Conservation (phyloP, 768 basidiomycete species). For the Dentipellis sp. region DNA sequence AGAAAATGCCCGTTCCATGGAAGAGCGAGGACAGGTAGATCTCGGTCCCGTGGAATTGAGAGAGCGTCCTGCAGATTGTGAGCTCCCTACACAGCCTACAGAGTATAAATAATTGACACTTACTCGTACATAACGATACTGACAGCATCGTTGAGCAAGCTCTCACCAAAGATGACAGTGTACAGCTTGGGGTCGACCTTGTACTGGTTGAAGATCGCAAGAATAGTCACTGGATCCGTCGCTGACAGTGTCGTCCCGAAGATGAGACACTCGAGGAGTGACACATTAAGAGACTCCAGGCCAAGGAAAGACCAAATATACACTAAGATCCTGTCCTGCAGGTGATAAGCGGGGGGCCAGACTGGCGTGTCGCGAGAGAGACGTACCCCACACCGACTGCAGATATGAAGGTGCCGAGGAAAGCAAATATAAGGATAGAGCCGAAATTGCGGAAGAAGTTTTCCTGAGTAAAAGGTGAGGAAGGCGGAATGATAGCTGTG, state of each 20-base stretch:
- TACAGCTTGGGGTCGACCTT: slow-evolving; percentile 98
- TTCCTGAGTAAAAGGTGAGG: slow-evolving; percentile 42
- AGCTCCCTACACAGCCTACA: background rate
- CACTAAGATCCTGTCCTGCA: slow-evolving; percentile 71
- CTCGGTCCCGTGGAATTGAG: slow-evolving; percentile 84
- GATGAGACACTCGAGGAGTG: slow-evolving; percentile 86
- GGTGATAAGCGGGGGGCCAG: slow-evolving; percentile 30
- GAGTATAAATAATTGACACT: slow-evolving; percentile 28
- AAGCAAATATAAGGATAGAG: slow-evolving; percentile 89
- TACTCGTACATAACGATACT: slow-evolving; percentile 99
- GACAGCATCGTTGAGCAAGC: slow-evolving; percentile 95
- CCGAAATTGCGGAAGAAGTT: slow-evolving; percentile 99
- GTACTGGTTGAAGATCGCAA: slow-evolving; percentile 97
- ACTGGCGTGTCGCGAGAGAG: background rate
- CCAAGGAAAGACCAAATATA: slow-evolving; percentile 93
- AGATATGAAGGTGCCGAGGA: slow-evolving; percentile 92
- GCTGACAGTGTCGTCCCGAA: slow-evolving; percentile 97
- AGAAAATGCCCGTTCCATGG: slow-evolving; percentile 95
- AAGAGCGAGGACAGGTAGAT: slow-evolving; percentile 84
- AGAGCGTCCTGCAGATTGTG: slow-evolving; percentile 57
- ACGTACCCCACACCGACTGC: slow-evolving; percentile 93
- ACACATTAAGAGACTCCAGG: slow-evolving; percentile 79
- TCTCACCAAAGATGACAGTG: slow-evolving; percentile 95
- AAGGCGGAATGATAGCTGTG: background rate
- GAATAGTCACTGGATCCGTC: slow-evolving; percentile 95